A percentile compares a stretch with the other conserved stretches of the same genome.
phyloP scores from a whole-genome alignment of 768 basidiomycete species.

The Hygrophoropsis aurantiaca region DNA sequence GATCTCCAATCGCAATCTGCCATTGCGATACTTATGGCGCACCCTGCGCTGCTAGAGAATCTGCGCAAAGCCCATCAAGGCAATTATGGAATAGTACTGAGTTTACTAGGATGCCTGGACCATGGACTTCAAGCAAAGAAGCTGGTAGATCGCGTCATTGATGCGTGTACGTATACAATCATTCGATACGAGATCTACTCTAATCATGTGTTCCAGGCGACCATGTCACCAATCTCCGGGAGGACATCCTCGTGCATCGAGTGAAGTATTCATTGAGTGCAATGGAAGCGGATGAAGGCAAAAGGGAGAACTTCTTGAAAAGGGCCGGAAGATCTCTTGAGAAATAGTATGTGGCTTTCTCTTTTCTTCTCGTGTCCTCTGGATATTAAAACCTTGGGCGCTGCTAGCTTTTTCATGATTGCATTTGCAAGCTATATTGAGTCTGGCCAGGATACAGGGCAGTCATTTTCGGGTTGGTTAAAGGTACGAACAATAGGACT shows the following conservation, averaged over 20 bases:
- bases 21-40: constrained; percentile 78
- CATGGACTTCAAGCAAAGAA: constrained; percentile 82
- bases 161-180: constrained; percentile 48
- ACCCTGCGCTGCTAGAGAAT: constrained; percentile 79
- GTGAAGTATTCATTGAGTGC: constrained; percentile 84
- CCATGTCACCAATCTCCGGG: constrained; percentile 88
- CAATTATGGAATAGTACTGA: constrained; percentile 88
- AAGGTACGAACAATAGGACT: constrained; percentile 45
- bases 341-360: constrained; percentile 73
- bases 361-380: neutral
- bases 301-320: constrained; percentile 50
- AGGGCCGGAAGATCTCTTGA: constrained; percentile 78
- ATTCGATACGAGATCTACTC: neutral
- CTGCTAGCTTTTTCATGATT: constrained; percentile 83
- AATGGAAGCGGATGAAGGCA: constrained; percentile 61
- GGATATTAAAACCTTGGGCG: neutral
- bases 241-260: constrained; percentile 81
- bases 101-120: constrained; percentile 90
- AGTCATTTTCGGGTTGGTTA: constrained; percentile 85
- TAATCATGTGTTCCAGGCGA: constrained; percentile 55
- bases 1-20: constrained; percentile 78
- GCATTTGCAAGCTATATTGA: constrained; percentile 89
- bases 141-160: constrained; percentile 88
- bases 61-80: constrained; percentile 90
- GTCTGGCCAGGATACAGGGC: constrained; percentile 58